Evolutionary conservation across 345 rosid species (phyloP).

Genomic region (Schrenkiella parvula): DNA sequence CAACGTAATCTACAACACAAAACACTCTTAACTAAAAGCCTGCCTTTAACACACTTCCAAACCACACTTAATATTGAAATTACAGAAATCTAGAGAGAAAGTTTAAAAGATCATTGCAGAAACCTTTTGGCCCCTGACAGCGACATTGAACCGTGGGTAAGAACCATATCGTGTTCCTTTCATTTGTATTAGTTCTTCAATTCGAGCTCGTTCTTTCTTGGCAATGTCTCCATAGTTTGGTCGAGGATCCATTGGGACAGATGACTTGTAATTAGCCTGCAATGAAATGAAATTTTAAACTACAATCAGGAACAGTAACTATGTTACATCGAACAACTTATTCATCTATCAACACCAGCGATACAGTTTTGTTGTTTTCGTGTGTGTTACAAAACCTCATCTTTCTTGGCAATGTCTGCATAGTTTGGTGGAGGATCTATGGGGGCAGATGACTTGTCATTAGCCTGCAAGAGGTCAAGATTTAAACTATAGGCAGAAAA

Average conservation of each 20-base stretch:
- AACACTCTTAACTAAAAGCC: conserved; percentile 1
- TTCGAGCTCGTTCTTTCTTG: conserved; percentile 61
- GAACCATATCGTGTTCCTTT: conserved; percentile 57
- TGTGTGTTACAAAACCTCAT: conserved; percentile 9
- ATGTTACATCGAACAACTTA: background rate
- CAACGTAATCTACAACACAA: conserved; percentile 54
- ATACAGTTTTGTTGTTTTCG: background rate
- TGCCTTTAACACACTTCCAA: background rate
- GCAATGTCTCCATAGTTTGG: conserved; percentile 50
- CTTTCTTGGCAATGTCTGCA: conserved; percentile 60
- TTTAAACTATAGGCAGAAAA: background rate
- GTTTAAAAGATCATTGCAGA: background rate
- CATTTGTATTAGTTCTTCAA: conserved; percentile 51
- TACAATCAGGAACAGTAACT: background rate
- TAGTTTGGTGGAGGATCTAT: conserved; percentile 45
- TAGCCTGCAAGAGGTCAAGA: background rate
- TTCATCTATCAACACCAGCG: background rate
- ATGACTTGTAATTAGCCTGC: conserved; percentile 41
- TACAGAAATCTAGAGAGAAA: background rate
- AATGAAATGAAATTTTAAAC: conserved; percentile 9
- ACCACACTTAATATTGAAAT: background rate
- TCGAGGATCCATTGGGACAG: conserved; percentile 47
- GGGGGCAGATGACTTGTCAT: conserved; percentile 39
- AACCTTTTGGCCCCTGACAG: conserved; percentile 94
- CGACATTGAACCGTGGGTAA: conserved; percentile 66